Evolutionary conservation across 225 moss, liverwort and hornwort species (phyloP), one percentile per base, ranked within the genome.

Genomic region (Neckera pumila): DNA sequence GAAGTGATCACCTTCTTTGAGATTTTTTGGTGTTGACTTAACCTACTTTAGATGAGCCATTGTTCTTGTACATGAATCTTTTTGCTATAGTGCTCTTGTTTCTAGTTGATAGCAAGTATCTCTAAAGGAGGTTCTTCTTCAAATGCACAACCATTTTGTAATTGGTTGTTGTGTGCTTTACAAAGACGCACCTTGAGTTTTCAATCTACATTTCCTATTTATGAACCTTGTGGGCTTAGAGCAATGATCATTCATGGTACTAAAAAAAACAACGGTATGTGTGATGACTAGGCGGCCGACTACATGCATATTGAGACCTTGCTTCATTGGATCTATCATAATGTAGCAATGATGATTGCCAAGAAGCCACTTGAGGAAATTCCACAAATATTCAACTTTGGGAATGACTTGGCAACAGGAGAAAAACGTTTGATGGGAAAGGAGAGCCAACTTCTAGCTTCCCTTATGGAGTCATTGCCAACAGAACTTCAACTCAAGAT

Each of bases 261-360:
- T 59, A 34, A 25, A 2, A 34, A 85, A 12, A 12, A 30, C n/a
- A 47, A 25, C 5, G 14, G 16, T 51, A 8, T 45, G 45, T 83
- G 70, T 20, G 4, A 61, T 47, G 47, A 76, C 8, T 6, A 91
- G 79, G 86, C 58, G 5, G 75, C 84, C 17, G 71, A 92, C 62
- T 89, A 89, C 63, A 43, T 89, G 86, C 75, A 89, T 10, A 87
- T 89, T 80, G 84, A 92, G 40, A 57, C 69, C 62, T 71, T 92
- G 76, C 80, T 90, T 79, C 70, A 87, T 17, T 9, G 51, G 36
- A 82, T 76, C 8, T 86, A n/a, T 45, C 76, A 78, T 40, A 77
- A 36, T 3, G 5, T 89, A 2, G 81, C 87, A 14, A 54, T 58
- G 70, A 84, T 90, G 62, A 87, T 90, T 42, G 76, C 80, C 60